Evolutionary conservation across 148 eudicot genomes (phyloP).

Genomic region (Rheum nobile): DNA sequence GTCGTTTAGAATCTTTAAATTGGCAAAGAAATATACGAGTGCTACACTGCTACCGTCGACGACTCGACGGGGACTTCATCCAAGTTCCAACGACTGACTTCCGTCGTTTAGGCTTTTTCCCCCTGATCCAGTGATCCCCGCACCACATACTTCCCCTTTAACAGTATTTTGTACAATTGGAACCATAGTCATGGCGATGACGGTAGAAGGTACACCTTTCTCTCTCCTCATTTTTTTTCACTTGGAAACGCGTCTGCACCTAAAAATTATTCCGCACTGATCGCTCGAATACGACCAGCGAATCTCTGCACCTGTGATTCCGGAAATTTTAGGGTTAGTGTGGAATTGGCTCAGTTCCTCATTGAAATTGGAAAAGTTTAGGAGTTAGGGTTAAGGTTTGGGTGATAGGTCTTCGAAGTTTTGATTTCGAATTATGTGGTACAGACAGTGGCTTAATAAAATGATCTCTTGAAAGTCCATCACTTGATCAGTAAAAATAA

Average conservation of each 20-base stretch:
- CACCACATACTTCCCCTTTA: not conserved
- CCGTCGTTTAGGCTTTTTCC: not conserved
- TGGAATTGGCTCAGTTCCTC: not conserved
- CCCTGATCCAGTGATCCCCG: not conserved
- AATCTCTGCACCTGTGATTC: not conserved
- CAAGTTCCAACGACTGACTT: not conserved
- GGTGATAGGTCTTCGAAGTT: not conserved
- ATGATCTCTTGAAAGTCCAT: not conserved
- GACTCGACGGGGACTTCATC: not conserved
- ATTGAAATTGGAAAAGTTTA: not conserved
- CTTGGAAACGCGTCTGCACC: not conserved
- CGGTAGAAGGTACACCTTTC: constrained; percentile 35
- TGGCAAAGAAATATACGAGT: not conserved
- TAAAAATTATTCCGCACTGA: not conserved
- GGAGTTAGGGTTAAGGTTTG: not conserved
- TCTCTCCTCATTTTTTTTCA: not conserved
- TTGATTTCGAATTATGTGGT: not conserved
- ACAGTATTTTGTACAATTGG: not conserved
- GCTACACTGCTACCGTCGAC: not conserved
- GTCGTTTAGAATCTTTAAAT: not conserved
- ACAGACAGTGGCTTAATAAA: not conserved
- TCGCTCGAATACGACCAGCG: not conserved
- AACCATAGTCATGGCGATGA: constrained; percentile 42
- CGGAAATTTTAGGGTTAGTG: not conserved
- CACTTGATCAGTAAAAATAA: not conserved